Evolutionary conservation across 208 protist species (phyloP).

Genomic region (Trypanosoma theileri): DNA sequence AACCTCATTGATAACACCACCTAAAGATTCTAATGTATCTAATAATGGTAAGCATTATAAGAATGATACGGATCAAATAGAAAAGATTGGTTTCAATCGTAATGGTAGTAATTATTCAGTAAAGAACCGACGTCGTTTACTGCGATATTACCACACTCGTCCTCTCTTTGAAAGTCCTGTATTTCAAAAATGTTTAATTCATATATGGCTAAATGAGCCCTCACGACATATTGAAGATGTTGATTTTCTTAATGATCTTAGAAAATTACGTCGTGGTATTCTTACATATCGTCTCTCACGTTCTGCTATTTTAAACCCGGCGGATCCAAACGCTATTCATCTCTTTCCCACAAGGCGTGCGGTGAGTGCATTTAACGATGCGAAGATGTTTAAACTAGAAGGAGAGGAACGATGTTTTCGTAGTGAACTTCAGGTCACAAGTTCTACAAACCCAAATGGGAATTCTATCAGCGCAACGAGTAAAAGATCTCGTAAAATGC

Average conservation of each 20-base stretch:
- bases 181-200: constrained; percentile 63
- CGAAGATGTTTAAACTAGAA: constrained; percentile 61
- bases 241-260: constrained; percentile 61
- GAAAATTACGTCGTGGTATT: constrained; percentile 56
- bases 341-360: constrained; percentile 62
- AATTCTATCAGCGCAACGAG: background rate
- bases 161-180: constrained; percentile 69
- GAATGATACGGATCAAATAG: background rate
- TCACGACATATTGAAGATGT: constrained; percentile 50
- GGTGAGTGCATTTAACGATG: constrained; percentile 69
- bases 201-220: constrained; percentile 54
- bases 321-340: constrained; percentile 58
- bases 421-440: constrained; percentile 38
- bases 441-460: background rate
- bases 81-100: background rate
- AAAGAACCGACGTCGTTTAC: background rate
- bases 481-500: background rate
- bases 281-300: constrained; percentile 64
- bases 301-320: constrained; percentile 55
- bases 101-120: constrained; percentile 3
- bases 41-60: background rate
- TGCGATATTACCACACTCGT: constrained; percentile 35
- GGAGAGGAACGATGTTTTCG: constrained; percentile 49
- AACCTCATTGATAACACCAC: background rate
- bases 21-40: background rate